A percentile compares a stretch with the other conserved stretches of the same genome.
Evolutionary conservation across 2,329 filamentous ascomycete genomes (phyloP).

Genomic region (Claviceps citrina): DNA sequence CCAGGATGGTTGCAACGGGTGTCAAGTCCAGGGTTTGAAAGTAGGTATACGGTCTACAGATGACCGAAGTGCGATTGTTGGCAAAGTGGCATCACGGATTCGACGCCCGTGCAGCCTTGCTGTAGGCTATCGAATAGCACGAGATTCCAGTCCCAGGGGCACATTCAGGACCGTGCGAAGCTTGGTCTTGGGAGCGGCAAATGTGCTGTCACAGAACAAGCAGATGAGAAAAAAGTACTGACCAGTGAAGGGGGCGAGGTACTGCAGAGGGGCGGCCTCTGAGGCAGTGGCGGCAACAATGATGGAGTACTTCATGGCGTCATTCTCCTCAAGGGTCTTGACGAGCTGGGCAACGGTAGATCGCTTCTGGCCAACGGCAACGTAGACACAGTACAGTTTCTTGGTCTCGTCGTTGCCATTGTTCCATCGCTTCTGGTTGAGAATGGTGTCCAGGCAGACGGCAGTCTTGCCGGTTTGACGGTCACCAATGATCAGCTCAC

Average conservation of each 20-base stretch:
- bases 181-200: too few relatives aligned
- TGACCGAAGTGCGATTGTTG: too few relatives aligned
- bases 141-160: too few relatives aligned
- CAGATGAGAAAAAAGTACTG: not conserved
- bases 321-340: constrained; percentile 99
- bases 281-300: constrained; percentile 93
- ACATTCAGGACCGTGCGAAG: too few relatives aligned
- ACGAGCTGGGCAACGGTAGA: constrained; percentile 98
- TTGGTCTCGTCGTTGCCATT: constrained; percentile 68
- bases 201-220: too few relatives aligned
- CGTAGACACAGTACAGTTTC: constrained; percentile 99
- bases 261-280: constrained; percentile 89
- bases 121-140: too few relatives aligned
- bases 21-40: too few relatives aligned
- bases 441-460: constrained; percentile 91
- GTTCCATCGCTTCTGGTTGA: constrained; percentile 99
- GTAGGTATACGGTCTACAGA: too few relatives aligned
- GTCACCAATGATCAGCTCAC: constrained; percentile 99
- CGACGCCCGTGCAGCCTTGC: too few relatives aligned
- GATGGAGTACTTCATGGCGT: constrained; percentile 96
- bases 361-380: constrained; percentile 97
- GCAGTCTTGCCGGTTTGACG: constrained; percentile 99
- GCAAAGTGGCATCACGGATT: too few relatives aligned
- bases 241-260: constrained; percentile 85
- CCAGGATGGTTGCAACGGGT: not conserved